These are phyloP conservation scores for Pseudocohnilembus persalinus DNA, from an alignment of 169 alveolate genomes.

Conservation along the genomic window DNA sequence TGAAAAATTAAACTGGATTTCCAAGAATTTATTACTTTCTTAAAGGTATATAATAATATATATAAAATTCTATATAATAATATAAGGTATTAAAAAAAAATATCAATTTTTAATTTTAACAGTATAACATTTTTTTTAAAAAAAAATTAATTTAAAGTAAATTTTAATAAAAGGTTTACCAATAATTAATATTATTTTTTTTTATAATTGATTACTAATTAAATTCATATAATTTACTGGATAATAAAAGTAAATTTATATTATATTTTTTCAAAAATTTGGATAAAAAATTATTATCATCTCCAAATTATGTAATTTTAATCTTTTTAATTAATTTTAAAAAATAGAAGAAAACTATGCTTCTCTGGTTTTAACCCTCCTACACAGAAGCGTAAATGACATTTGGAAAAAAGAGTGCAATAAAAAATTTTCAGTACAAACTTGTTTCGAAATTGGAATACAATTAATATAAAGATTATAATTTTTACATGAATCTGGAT, in stretches of 20 bases:
- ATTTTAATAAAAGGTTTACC: not conserved
- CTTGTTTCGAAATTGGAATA: slow-evolving; percentile 60
- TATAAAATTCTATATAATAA: too few species aligned
- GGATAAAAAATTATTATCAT: not conserved
- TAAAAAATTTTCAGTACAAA: slow-evolving; percentile 60
- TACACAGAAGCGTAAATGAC: slow-evolving; percentile 70
- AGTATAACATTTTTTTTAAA: not conserved
- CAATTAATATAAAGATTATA: slow-evolving; percentile 71
- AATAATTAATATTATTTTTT: too few species aligned
- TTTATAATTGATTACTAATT: too few species aligned
- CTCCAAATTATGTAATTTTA: too few species aligned
- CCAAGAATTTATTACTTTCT: not conserved
- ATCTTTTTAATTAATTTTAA: too few species aligned
- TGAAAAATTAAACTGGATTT: not conserved
- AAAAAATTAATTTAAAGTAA: not conserved
- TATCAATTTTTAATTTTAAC: too few species aligned
- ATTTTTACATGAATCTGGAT: slow-evolving; percentile 68
- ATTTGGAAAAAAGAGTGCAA: slow-evolving; percentile 61
- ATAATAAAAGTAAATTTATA: too few species aligned
- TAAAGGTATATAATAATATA: not conserved
- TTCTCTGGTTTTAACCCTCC: slow-evolving; percentile 61
- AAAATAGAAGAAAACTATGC: not conserved
- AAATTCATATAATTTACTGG: too few species aligned
- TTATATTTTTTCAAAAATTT: not conserved
- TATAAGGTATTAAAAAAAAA: not conserved